A percentile compares a stretch with the other conserved stretches of the same genome.
These are phyloP conservation scores for Entophlyctis luteolus DNA, from an alignment of 192 early-diverging fungal genomes.

Conservation along the genomic window DNA sequence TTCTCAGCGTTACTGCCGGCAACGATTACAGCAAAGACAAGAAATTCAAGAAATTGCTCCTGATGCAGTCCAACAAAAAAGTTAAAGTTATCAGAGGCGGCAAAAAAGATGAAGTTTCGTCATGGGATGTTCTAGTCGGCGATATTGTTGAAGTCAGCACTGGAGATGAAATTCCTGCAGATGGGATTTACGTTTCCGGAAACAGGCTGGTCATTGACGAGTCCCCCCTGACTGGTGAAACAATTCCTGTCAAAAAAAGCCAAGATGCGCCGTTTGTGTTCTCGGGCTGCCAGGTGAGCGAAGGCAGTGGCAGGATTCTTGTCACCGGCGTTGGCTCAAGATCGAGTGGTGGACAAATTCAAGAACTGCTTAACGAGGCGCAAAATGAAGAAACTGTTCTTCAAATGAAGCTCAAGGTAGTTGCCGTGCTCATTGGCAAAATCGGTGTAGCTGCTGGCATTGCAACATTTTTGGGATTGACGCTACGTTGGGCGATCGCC, in stretches of 20 bases:
- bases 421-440: slow-evolving; percentile 60
- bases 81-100: slow-evolving; percentile 53
- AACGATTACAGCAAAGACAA: slow-evolving; percentile 60
- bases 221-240: slow-evolving; percentile 58
- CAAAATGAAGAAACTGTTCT: slow-evolving; percentile 56
- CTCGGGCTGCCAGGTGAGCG: slow-evolving; percentile 53
- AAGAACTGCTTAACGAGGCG: slow-evolving; percentile 54
- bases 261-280: slow-evolving; percentile 50
- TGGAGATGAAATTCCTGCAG: slow-evolving; percentile 58
- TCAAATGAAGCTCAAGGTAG: slow-evolving; percentile 53
- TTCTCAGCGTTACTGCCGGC: slow-evolving; percentile 54
- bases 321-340: slow-evolving; percentile 51
- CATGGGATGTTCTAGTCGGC: slow-evolving; percentile 55
- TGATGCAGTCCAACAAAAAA: slow-evolving; percentile 56
- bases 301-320: slow-evolving; percentile 52
- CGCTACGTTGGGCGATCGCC: slow-evolving; percentile 50
- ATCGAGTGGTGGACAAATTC: slow-evolving; percentile 56
- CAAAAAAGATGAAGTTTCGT: slow-evolving; percentile 47
- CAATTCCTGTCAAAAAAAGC: slow-evolving; percentile 53
- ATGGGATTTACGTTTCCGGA: slow-evolving; percentile 50
- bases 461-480: slow-evolving; percentile 51
- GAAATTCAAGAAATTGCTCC: slow-evolving; percentile 58
- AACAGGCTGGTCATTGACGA: slow-evolving; percentile 57
- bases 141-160: slow-evolving; percentile 53
- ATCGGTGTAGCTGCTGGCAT: slow-evolving; percentile 58